These are phyloP conservation scores for Aethionema arabicum DNA, from an alignment of 345 rosid species.

Conservation along the genomic window DNA sequence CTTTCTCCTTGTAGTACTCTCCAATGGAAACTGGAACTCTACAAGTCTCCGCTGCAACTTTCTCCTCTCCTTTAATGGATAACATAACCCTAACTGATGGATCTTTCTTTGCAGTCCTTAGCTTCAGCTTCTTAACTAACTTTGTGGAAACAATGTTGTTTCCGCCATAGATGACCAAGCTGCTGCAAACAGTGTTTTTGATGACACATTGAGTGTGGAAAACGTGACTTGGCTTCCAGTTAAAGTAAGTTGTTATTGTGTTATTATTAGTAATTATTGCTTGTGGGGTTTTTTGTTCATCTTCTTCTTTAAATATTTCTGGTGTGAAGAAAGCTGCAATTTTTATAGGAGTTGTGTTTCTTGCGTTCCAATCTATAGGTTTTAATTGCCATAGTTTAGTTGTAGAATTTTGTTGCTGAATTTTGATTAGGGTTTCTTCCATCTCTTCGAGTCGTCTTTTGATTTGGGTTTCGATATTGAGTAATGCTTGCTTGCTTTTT, in stretches of 20 bases:
- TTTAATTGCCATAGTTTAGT: background rate
- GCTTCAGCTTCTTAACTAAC: background rate
- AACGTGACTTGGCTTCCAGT: background rate
- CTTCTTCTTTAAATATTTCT: background rate
- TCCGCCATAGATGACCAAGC: constrained; percentile 6
- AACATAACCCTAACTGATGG: background rate
- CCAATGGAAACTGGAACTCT: constrained; percentile 4
- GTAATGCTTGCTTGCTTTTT: background rate
- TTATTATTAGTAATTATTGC: background rate
- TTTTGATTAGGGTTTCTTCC: constrained; percentile 4
- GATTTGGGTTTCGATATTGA: background rate
- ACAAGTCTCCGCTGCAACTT: background rate
- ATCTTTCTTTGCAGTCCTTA: background rate
- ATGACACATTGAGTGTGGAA: constrained; percentile 5
- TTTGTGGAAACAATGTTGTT: background rate
- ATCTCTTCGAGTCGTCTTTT: background rate
- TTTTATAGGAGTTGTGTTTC: background rate
- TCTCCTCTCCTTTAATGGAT: background rate
- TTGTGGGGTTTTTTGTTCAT: background rate
- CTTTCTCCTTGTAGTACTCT: constrained; percentile 5
- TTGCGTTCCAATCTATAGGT: constrained; percentile 13
- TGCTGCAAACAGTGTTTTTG: constrained; percentile 1
- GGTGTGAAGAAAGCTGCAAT: background rate
- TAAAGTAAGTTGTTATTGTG: constrained; percentile 2
- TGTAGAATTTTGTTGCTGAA: background rate